These are phyloP conservation scores for Backusella tuberculispora DNA, from an alignment of 192 early-diverging fungal genomes.

Conservation along the genomic window DNA sequence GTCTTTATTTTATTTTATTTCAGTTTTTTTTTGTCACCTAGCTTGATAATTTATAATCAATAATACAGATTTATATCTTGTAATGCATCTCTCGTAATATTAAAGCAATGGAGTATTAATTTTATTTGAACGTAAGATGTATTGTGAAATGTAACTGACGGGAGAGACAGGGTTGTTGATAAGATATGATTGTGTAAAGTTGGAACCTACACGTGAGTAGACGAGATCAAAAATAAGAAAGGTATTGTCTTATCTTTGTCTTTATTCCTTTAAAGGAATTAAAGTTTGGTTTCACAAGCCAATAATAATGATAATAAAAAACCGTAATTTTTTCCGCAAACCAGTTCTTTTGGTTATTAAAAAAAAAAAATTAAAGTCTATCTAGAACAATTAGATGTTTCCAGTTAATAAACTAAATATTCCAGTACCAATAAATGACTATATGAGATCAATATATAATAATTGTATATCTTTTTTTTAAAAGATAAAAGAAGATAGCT, in stretches of 20 bases:
- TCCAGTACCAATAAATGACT: background rate
- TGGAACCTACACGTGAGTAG: background rate
- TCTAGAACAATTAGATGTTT: too few relatives aligned
- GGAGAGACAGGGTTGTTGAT: slow-evolving; percentile 13
- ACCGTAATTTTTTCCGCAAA: background rate
- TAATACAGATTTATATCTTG: too few relatives aligned
- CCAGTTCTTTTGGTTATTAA: background rate
- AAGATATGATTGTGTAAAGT: background rate
- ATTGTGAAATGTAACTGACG: background rate
- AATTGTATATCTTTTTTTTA: background rate
- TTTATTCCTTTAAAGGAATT: slow-evolving; percentile 15
- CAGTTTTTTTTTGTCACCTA: background rate
- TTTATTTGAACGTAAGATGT: background rate
- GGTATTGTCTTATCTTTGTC: slow-evolving; percentile 9
- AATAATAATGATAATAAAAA: background rate
- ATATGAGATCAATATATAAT: background rate
- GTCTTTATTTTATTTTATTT: too few relatives aligned
- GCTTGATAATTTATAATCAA: background rate
- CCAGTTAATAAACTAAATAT: background rate
- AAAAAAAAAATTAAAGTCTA: background rate
- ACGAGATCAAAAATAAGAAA: background rate
- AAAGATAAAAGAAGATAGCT: background rate
- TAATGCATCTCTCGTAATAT: too few relatives aligned
- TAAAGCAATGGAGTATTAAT: background rate
- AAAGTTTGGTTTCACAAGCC: slow-evolving; percentile 4